These are phyloP conservation scores for Phytophthora europaea DNA, from an alignment of 352 stramenopile species.

Conservation along the genomic window DNA sequence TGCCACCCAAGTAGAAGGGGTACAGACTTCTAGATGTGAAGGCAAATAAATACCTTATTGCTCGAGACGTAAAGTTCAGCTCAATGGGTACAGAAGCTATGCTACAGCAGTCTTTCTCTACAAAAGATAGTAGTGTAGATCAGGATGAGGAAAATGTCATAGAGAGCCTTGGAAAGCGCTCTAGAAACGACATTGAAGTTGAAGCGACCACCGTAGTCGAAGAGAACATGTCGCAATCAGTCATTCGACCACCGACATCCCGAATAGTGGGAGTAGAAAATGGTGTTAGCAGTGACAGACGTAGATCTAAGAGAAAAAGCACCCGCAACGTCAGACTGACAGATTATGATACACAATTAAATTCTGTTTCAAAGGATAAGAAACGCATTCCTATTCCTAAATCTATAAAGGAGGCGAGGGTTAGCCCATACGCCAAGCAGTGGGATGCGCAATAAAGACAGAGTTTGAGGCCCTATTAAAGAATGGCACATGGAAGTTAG, in stretches of 20 bases:
- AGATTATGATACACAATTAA: neutral
- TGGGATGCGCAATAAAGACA: neutral
- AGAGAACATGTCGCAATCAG: neutral
- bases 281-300: neutral
- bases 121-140: neutral
- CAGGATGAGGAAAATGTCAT: neutral
- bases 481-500: too few relatives aligned
- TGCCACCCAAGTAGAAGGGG: neutral
- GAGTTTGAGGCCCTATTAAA: neutral
- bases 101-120: neutral
- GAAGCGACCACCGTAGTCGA: neutral
- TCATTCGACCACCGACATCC: neutral
- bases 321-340: neutral
- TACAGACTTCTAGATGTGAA: neutral
- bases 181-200: neutral
- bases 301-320: neutral
- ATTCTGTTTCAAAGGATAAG: neutral
- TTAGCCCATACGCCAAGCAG: neutral
- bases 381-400: neutral
- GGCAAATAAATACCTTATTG: neutral
- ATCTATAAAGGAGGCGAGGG: neutral
- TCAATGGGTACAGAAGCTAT: neutral
- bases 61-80: neutral
- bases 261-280: neutral
- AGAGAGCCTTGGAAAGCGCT: neutral